Evolutionary conservation across 1,284 basidiomycete genomes (phyloP).

Genomic region (Ceratobasidium sp.): DNA sequence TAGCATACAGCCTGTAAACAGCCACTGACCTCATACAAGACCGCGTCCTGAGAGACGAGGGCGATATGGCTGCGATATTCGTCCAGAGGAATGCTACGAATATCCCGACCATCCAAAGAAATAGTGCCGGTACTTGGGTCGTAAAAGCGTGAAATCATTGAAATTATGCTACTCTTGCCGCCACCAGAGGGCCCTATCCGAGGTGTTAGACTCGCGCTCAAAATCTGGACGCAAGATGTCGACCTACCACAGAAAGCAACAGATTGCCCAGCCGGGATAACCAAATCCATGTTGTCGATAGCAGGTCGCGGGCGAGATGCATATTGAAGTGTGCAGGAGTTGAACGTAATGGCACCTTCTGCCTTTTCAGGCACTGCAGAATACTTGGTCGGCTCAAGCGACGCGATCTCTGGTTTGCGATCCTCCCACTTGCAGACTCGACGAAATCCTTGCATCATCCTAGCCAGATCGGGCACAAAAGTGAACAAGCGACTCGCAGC

Average conservation of each 20-base stretch:
- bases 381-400: conserved; percentile 13
- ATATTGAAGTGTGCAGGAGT: conserved; percentile 54
- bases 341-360: conserved; percentile 47
- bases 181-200: conserved; percentile 52
- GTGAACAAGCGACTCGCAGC: conserved; percentile 53
- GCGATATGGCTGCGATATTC: conserved; percentile 59
- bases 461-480: conserved; percentile 55
- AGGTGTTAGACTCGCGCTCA: conserved; percentile 32
- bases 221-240: neutral
- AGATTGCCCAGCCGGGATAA: conserved; percentile 53
- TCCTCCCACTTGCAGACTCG: conserved; percentile 53
- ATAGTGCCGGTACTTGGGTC: conserved; percentile 59
- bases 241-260: conserved; percentile 55
- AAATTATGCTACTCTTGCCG: conserved; percentile 55
- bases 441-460: conserved; percentile 52
- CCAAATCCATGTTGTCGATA: conserved; percentile 50
- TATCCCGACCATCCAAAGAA: conserved; percentile 58
- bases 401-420: conserved; percentile 51
- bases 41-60: conserved; percentile 62
- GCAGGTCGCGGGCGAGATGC: conserved; percentile 53
- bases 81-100: conserved; percentile 57
- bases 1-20: neutral
- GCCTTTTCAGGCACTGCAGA: neutral
- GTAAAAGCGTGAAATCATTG: conserved; percentile 62
- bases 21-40: conserved; percentile 56